Evolutionary conservation across 108 stramenopile genomes (phyloP).

Genomic region (Skeletonema tropicum): DNA sequence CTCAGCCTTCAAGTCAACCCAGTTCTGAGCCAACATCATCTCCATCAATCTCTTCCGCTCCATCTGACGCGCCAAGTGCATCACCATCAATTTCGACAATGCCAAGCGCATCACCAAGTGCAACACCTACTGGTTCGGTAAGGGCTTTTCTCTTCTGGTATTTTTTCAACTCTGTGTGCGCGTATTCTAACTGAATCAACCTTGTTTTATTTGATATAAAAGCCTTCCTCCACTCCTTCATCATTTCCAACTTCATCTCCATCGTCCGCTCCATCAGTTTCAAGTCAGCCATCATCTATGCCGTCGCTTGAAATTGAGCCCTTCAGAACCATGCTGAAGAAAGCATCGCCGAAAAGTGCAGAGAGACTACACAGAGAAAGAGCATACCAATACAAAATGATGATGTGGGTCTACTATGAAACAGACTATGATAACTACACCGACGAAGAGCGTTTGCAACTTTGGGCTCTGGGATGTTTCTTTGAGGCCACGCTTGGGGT

Average conservation of each 20-base stretch:
- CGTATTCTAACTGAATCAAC: no score
- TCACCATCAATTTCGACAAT: neutral
- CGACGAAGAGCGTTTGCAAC: constrained; percentile 10
- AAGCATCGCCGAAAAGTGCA: neutral
- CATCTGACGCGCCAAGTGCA: neutral
- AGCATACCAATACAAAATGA: constrained; percentile 2
- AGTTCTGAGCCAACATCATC: neutral
- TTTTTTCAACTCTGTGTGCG: no score
- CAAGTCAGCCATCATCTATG: neutral
- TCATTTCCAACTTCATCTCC: neutral
- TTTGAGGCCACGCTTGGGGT: constrained; percentile 4
- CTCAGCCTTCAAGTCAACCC: neutral
- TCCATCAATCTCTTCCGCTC: neutral
- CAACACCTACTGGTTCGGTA: neutral
- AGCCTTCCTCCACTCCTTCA: neutral
- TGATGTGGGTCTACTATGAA: constrained; percentile 9
- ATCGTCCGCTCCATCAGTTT: constrained; percentile 1
- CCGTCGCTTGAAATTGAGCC: constrained; percentile 11
- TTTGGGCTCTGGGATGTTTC: constrained; percentile 8
- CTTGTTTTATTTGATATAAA: neutral
- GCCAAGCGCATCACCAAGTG: constrained; percentile 6
- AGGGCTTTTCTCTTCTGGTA: no score
- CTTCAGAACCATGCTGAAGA: neutral
- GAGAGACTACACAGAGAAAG: constrained; percentile 1
- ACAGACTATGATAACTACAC: constrained; percentile 6